Evolutionary conservation across 768 basidiomycete genomes (phyloP).

Genomic region (Podaxis sp.): DNA sequence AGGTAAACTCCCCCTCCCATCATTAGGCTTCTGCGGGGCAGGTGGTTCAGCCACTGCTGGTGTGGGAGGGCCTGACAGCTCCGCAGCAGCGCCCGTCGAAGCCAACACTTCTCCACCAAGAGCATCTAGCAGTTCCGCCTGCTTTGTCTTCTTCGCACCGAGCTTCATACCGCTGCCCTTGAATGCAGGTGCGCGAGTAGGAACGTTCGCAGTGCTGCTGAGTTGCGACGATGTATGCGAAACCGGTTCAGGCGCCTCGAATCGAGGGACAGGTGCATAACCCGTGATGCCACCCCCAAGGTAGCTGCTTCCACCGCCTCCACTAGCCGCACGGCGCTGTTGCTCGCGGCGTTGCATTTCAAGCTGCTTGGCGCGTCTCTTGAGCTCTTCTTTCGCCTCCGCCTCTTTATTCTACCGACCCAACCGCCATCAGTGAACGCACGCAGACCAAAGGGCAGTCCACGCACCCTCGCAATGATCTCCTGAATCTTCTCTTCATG

Average conservation of each 20-base stretch:
- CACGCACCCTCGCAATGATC: conserved; percentile 87
- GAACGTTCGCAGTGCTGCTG: conserved; percentile 42
- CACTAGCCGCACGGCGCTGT: conserved; percentile 66
- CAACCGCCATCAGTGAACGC: neutral
- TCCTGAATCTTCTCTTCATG: conserved; percentile 97
- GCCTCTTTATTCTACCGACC: conserved; percentile 89
- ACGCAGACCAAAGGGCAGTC: conserved; percentile 2
- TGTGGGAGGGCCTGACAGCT: conserved; percentile 51
- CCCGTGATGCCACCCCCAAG: conserved; percentile 68
- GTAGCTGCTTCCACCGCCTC: conserved; percentile 53
- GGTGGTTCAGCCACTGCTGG: conserved; percentile 45
- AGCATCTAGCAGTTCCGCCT: conserved; percentile 85
- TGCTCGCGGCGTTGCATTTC: conserved; percentile 98
- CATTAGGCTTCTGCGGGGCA: conserved; percentile 42
- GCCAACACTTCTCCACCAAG: conserved; percentile 75
- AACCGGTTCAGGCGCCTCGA: conserved; percentile 60
- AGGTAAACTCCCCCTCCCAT: conserved; percentile 62
- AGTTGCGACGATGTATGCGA: conserved; percentile 37
- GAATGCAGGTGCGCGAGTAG: conserved; percentile 77
- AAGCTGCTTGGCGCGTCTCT: conserved; percentile 94
- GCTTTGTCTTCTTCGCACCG: conserved; percentile 87
- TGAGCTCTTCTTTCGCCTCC: conserved; percentile 98
- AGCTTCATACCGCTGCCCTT: conserved; percentile 97
- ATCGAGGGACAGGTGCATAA: conserved; percentile 72
- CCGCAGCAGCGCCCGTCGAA: conserved; percentile 40